Evolutionary conservation across 1,284 basidiomycete genomes (phyloP).

Genomic region (Singerocomus rubriflavus): DNA sequence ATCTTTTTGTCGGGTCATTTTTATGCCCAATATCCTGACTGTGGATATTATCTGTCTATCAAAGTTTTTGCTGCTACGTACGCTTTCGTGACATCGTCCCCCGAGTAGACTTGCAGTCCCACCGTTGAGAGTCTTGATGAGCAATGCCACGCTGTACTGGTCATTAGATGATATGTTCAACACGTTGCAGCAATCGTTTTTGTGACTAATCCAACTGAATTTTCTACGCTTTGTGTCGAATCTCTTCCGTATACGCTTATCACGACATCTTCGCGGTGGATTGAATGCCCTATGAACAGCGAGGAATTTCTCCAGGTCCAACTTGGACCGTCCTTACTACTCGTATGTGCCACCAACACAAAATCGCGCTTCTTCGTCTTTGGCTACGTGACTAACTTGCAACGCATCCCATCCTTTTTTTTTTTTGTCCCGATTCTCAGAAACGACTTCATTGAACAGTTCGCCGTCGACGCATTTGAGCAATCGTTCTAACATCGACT

Average conservation of each 20-base stretch:
- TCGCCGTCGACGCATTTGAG: slow-evolving; percentile 16
- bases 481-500: slow-evolving; percentile 16
- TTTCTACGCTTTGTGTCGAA: background rate
- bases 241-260: background rate
- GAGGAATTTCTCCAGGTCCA: slow-evolving; percentile 23
- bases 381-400: background rate
- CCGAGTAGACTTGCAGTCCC: too few species aligned
- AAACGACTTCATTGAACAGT: slow-evolving; percentile 18
- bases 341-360: slow-evolving; percentile 19
- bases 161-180: too few species aligned
- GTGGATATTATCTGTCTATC: too few species aligned
- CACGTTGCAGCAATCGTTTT: too few species aligned
- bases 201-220: background rate
- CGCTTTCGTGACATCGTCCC: too few species aligned
- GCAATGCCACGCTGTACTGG: too few species aligned
- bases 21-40: background rate
- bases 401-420: too few species aligned
- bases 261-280: background rate
- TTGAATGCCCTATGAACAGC: slow-evolving; percentile 4
- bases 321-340: slow-evolving; percentile 26
- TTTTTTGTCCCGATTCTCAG: slow-evolving; percentile 7
- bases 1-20: too few species aligned
- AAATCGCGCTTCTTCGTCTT: too few species aligned
- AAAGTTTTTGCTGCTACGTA: too few species aligned
- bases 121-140: too few species aligned